Conservation (phyloP, 257 asterid species). For the Solanum lycopersicoides region DNA sequence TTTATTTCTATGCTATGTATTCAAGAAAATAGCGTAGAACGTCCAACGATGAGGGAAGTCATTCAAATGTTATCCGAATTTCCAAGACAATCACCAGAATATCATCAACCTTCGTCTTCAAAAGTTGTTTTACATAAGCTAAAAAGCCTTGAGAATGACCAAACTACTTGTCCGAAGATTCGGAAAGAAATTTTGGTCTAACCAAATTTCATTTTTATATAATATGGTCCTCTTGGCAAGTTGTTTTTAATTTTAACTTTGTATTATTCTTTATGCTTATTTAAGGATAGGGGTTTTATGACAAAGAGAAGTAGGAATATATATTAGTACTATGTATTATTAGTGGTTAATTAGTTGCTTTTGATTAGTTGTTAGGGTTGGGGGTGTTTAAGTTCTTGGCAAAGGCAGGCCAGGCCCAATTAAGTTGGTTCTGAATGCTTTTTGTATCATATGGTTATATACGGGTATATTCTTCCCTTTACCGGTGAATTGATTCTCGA, state of each 20-base stretch:
- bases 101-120: slow-evolving; percentile 27
- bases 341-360: background rate
- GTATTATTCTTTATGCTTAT: background rate
- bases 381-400: background rate
- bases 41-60: slow-evolving; percentile 91
- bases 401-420: background rate
- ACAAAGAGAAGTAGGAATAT: background rate
- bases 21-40: slow-evolving; percentile 69
- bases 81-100: slow-evolving; percentile 42
- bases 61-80: slow-evolving; percentile 86
- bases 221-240: background rate
- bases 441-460: background rate
- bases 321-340: background rate
- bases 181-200: slow-evolving; percentile 28
- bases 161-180: slow-evolving; percentile 7
- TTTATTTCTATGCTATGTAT: slow-evolving; percentile 81
- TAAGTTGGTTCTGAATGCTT: background rate
- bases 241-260: background rate
- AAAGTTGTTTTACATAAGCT: background rate
- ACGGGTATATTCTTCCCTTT: background rate
- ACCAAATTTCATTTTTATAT: background rate
- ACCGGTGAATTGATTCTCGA: background rate
- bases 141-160: slow-evolving; percentile 19
- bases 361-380: background rate
- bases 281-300: background rate